Conservation (phyloP, 257 asterid genomes). For the Marsdenia floribunda region DNA sequence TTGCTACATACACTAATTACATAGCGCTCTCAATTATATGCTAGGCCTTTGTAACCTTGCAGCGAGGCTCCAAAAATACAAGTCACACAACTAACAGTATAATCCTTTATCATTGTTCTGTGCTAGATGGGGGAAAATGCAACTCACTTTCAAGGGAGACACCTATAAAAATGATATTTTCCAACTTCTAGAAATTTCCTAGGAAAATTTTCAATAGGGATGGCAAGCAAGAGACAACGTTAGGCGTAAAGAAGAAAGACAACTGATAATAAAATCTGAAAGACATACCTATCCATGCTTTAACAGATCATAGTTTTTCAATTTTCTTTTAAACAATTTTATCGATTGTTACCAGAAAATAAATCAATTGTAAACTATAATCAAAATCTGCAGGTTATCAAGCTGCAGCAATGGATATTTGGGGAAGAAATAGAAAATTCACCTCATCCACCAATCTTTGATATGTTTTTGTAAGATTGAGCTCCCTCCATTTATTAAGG, state of each 20-base stretch:
- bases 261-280: background rate
- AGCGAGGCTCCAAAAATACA: background rate
- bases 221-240: background rate
- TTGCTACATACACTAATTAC: background rate
- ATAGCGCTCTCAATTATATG: background rate
- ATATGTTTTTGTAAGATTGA: constrained; percentile 53
- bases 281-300: background rate
- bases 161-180: background rate
- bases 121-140: background rate
- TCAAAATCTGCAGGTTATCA: background rate
- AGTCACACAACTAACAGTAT: background rate
- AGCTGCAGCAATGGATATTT: constrained; percentile 7
- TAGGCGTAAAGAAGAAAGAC: background rate
- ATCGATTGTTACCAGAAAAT: background rate
- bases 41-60: background rate
- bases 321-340: background rate
- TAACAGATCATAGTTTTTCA: background rate
- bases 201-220: background rate
- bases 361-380: background rate
- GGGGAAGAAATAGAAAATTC: constrained; percentile 31
- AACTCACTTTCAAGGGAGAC: background rate
- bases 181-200: background rate
- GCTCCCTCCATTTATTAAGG: constrained; percentile 72
- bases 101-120: background rate
- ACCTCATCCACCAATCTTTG: constrained; percentile 67